These are phyloP conservation scores for Sideroxylon spinosum DNA, from an alignment of 179 eudicot genomes.

Conservation along the genomic window DNA sequence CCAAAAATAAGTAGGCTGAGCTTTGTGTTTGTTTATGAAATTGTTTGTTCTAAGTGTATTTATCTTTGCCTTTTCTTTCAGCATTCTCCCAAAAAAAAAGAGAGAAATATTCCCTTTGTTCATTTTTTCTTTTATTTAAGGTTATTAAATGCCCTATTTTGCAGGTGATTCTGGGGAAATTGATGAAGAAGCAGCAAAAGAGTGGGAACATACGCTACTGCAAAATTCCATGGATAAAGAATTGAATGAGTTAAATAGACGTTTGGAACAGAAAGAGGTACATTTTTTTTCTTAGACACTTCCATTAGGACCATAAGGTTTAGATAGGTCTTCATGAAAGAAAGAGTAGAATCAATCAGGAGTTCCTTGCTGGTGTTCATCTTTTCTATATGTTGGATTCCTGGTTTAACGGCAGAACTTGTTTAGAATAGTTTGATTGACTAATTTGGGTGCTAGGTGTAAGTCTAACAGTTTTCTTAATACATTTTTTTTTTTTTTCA, in stretches of 20 bases:
- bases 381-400: background rate
- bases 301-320: background rate
- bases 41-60: conserved; percentile 1
- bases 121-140: background rate
- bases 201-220: conserved; percentile 93
- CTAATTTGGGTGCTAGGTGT: background rate
- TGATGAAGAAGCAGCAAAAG: conserved; percentile 94
- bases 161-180: conserved; percentile 76
- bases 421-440: background rate
- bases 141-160: conserved; percentile 19
- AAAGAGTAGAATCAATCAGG: background rate
- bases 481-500: no score
- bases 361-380: background rate
- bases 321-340: background rate
- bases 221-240: conserved; percentile 96
- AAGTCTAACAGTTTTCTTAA: no score
- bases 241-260: conserved; percentile 75
- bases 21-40: background rate
- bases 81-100: background rate
- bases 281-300: background rate
- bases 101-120: background rate
- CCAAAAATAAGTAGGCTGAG: background rate
- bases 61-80: background rate
- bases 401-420: background rate
- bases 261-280: conserved; percentile 97